A percentile compares a stretch with the other conserved stretches of the same genome.
Evolutionary conservation across 345 rosid genomes (phyloP).

Genomic region (Toxicodendron radicans): DNA sequence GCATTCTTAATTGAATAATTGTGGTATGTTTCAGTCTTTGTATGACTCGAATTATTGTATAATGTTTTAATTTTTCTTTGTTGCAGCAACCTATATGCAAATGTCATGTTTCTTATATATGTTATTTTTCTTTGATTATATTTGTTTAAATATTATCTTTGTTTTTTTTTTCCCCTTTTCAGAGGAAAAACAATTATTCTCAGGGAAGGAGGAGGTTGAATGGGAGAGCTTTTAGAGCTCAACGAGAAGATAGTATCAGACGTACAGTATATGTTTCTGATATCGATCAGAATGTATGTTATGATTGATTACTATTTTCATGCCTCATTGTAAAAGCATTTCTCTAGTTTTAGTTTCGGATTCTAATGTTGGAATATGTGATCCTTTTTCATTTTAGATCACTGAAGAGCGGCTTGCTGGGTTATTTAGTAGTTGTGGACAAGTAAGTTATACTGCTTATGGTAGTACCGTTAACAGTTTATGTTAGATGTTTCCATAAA

Average conservation of each 20-base stretch:
- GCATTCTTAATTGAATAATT: background rate
- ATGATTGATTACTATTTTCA: background rate
- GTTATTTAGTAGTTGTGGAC: slow-evolving; percentile 74
- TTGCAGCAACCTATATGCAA: background rate
- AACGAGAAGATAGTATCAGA: slow-evolving; percentile 66
- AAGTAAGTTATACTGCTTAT: slow-evolving; percentile 48
- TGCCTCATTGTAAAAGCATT: background rate
- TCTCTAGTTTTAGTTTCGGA: background rate
- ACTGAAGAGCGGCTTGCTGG: slow-evolving; percentile 90
- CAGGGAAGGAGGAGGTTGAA: slow-evolving; percentile 62
- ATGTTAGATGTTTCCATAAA: background rate
- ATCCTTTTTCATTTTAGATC: slow-evolving; percentile 40
- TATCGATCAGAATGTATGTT: slow-evolving; percentile 54
- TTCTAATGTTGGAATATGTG: background rate
- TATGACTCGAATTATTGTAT: background rate
- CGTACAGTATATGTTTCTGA: slow-evolving; percentile 67
- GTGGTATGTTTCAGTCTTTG: background rate
- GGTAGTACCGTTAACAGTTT: background rate
- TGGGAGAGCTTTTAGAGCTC: slow-evolving; percentile 60
- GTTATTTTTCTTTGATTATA: background rate
- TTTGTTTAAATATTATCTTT: background rate
- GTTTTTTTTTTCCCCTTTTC: slow-evolving; percentile 18
- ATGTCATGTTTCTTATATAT: background rate
- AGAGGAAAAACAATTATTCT: slow-evolving; percentile 60
- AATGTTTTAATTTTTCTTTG: background rate